Evolutionary conservation across 805 yeast genomes (phyloP).

Genomic region (Candida ulmi): DNA sequence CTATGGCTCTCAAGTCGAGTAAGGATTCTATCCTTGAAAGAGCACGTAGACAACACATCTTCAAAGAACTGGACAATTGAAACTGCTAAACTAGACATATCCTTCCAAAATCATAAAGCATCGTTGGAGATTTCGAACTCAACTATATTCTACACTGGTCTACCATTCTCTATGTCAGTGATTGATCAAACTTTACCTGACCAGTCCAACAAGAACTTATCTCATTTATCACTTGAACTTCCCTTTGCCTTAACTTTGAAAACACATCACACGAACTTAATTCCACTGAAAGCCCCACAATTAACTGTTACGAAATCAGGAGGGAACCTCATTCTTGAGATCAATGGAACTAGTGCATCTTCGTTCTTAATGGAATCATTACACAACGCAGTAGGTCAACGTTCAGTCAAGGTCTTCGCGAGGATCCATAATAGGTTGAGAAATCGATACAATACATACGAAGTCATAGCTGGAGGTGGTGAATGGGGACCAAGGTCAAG

Average conservation of each 20-base stretch:
- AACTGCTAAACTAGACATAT: not conserved
- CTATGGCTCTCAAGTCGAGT: not conserved
- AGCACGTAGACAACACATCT: too few relatives aligned
- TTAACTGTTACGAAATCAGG: slow-evolving; percentile 2
- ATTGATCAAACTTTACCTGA: not conserved
- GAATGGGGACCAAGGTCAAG: slow-evolving; percentile 8
- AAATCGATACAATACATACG: too few relatives aligned
- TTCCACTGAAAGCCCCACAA: not conserved
- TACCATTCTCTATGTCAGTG: not conserved
- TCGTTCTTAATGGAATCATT: slow-evolving; percentile 2
- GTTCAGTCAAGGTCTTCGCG: slow-evolving; percentile 3
- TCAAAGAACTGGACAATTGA: not conserved
- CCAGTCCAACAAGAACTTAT: not conserved
- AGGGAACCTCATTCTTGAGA: slow-evolving; percentile 2
- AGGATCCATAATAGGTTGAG: too few relatives aligned
- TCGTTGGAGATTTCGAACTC: not conserved
- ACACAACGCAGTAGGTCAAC: not conserved
- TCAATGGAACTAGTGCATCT: slow-evolving; percentile 5
- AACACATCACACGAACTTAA: too few relatives aligned
- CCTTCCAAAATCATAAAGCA: not conserved
- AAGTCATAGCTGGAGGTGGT: slow-evolving; percentile 11
- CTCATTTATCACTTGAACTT: not conserved
- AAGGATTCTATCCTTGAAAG: not conserved
- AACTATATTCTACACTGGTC: not conserved
- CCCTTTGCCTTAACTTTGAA: not conserved